These are phyloP conservation scores for Yamadazyma phyllophila DNA, from an alignment of 805 yeast species.

Conservation along the genomic window DNA sequence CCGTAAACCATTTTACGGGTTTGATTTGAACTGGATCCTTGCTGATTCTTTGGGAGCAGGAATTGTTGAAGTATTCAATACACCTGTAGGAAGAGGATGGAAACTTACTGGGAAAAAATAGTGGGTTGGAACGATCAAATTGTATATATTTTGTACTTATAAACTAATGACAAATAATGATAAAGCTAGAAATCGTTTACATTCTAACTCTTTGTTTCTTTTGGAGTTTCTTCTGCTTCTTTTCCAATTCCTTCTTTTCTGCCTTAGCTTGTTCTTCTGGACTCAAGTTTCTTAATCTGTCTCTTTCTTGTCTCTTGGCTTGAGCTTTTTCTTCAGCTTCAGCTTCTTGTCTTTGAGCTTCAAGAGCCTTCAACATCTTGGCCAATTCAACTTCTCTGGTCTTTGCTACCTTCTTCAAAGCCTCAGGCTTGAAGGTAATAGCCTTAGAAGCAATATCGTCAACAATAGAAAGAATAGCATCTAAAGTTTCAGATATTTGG, in stretches of 20 bases:
- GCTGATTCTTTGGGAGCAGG: conserved; percentile 55
- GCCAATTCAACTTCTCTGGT: conserved; percentile 72
- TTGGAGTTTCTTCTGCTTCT: conserved; percentile 71
- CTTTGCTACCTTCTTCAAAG: conserved; percentile 70
- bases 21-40: conserved; percentile 48
- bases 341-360: conserved; percentile 64
- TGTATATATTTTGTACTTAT: neutral
- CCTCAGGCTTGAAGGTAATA: conserved; percentile 65
- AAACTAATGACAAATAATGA: neutral
- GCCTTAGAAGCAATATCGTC: conserved; percentile 54
- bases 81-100: conserved; percentile 61
- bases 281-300: conserved; percentile 52
- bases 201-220: conserved; percentile 55
- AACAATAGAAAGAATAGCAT: conserved; percentile 56
- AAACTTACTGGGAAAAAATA: conserved; percentile 48
- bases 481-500: conserved; percentile 48
- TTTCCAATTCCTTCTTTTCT: conserved; percentile 76
- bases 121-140: neutral
- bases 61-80: conserved; percentile 47
- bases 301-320: conserved; percentile 63
- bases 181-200: conserved; percentile 12
- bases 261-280: conserved; percentile 78
- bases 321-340: conserved; percentile 69
- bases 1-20: conserved; percentile 49
- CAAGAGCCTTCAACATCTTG: conserved; percentile 68